phyloP scores from a whole-genome alignment of 805 yeast genomes.

The Tetrapisispora nanseiensis region DNA sequence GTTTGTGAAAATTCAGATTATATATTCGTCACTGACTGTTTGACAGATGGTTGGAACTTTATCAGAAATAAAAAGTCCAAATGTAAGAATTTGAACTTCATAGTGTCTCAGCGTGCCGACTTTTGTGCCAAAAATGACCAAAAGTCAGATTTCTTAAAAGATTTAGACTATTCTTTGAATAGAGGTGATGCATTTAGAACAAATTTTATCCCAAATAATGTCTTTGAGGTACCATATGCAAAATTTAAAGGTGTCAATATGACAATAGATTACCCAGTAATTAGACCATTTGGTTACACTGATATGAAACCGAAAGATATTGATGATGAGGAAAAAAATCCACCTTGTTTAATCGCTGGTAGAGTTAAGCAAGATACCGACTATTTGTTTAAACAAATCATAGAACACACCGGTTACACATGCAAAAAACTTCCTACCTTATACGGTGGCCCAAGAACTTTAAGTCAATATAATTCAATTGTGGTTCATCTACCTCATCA shows the following conservation, averaged over 20 bases:
- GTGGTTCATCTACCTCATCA: constrained; percentile 9
- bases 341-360: constrained; percentile 5
- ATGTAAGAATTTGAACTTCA: constrained; percentile 7
- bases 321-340: constrained; percentile 1
- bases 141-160: neutral
- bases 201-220: constrained; percentile 5
- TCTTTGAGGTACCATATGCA: constrained; percentile 6
- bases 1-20: constrained; percentile 6
- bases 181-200: constrained; percentile 8
- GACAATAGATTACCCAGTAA: constrained; percentile 3
- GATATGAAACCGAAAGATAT: neutral
- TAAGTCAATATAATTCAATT: constrained; percentile 5
- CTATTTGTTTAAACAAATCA: constrained; percentile 2
- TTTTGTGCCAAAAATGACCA: neutral
- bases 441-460: constrained; percentile 10
- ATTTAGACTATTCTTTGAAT: constrained; percentile 5
- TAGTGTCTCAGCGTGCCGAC: constrained; percentile 7
- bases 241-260: constrained; percentile 3
- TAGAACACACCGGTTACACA: neutral
- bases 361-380: constrained; percentile 5
- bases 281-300: constrained; percentile 9
- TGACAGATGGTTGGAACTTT: constrained; percentile 10
- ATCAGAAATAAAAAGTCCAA: constrained; percentile 5
- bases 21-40: constrained; percentile 7
- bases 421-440: constrained; percentile 3